Conservation (phyloP, 1,284 basidiomycete species). For the Cryptococcus floricola region DNA sequence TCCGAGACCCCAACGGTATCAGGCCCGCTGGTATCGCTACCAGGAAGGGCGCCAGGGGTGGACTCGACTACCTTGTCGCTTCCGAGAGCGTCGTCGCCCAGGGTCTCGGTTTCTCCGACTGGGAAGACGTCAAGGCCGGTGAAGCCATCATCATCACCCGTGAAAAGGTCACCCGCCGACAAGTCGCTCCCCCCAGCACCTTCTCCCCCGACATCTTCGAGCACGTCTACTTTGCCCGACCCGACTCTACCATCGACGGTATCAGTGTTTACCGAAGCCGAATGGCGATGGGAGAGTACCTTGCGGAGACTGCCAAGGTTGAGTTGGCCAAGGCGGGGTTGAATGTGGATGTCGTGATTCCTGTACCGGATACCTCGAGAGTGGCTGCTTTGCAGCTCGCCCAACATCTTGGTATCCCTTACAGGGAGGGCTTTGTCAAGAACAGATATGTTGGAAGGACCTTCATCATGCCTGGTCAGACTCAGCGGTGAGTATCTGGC, state of each 20-base stretch:
- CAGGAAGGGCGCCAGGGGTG: slow-evolving; percentile 53
- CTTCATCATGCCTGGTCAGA: slow-evolving; percentile 99
- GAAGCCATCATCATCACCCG: slow-evolving; percentile 96
- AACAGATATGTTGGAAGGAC: slow-evolving; percentile 98
- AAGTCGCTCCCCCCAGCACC: slow-evolving; percentile 63
- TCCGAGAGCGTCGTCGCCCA: slow-evolving; percentile 97
- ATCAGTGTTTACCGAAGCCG: slow-evolving; percentile 95
- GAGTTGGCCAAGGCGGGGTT: slow-evolving; percentile 68
- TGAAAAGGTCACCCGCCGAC: slow-evolving; percentile 64
- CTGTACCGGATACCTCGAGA: slow-evolving; percentile 94
- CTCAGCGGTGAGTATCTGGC: slow-evolving; percentile 52
- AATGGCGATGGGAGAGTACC: slow-evolving; percentile 98
- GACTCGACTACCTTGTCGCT: slow-evolving; percentile 83
- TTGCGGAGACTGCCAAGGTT: slow-evolving; percentile 80
- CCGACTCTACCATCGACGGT: slow-evolving; percentile 95
- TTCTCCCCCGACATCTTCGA: slow-evolving; percentile 99
- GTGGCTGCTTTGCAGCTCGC: slow-evolving; percentile 95
- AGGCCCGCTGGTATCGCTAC: slow-evolving; percentile 81
- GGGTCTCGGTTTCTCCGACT: slow-evolving; percentile 82
- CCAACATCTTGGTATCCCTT: slow-evolving; percentile 83
- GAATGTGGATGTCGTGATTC: slow-evolving; percentile 90
- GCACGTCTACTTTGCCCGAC: slow-evolving; percentile 97
- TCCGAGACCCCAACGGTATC: slow-evolving; percentile 98
- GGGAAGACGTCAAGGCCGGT: slow-evolving; percentile 90
- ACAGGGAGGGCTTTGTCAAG: slow-evolving; percentile 98